Percentiles rank a stretch among this genome's conserved stretches.
phyloP scores from a whole-genome alignment of 306 rosid genomes.

The Cucumis sativus region Cucumber_9930_V3 NC_026658.2:25822001-25822500 shows the following conservation, averaged over 20 bases:
- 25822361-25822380: constrained; percentile 14
- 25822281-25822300: constrained; percentile 4
- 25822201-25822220: constrained; percentile 19
- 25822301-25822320: constrained; percentile 5
- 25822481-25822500: neutral
- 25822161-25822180: constrained; percentile 21
- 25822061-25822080: constrained; percentile 10
- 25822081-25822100: constrained; percentile 1
- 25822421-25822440: constrained; percentile 12
- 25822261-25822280: constrained; percentile 11
- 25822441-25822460: constrained; percentile 40
- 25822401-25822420: neutral
- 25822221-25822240: constrained; percentile 23
- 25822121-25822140: constrained; percentile 8
- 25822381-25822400: constrained; percentile 3
- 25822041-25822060: constrained; percentile 24
- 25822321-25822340: neutral
- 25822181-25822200: constrained; percentile 15
- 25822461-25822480: constrained; percentile 3
- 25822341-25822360: neutral
- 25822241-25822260: neutral
- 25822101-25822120: constrained; percentile 14
- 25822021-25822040: constrained; percentile 40
- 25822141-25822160: constrained; percentile 5
- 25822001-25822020: constrained; percentile 32